Evolutionary conservation across 2,329 filamentous ascomycete genomes (phyloP).

Genomic region (Arachnopeziza araneosa): DNA sequence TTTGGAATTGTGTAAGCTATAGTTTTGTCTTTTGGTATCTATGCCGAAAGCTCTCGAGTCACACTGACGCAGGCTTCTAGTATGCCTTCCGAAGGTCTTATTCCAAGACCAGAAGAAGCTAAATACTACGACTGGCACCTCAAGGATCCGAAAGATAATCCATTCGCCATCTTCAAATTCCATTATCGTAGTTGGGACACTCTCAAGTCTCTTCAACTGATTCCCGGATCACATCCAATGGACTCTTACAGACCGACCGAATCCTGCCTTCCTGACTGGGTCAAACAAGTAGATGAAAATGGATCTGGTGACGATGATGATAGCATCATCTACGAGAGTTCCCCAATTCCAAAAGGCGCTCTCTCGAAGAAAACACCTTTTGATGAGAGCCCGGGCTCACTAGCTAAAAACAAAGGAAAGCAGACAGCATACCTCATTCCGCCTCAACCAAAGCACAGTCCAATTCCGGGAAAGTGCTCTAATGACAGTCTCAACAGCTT

Average conservation of each 20-base stretch:
- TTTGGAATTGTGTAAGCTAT: conserved; percentile 49
- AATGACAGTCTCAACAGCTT: background rate
- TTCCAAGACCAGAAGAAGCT: conserved; percentile 45
- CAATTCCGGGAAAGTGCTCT: background rate
- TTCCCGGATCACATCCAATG: conserved; percentile 25
- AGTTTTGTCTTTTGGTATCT: conserved; percentile 4
- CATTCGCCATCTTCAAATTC: conserved; percentile 49
- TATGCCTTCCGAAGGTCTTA: conserved; percentile 46
- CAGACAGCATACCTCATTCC: background rate
- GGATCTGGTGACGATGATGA: conserved; percentile 1
- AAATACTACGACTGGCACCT: conserved; percentile 49
- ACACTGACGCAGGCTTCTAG: conserved; percentile 28
- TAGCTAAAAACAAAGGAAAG: conserved; percentile 1
- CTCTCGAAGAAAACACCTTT: conserved; percentile 18
- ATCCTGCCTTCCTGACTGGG: conserved; percentile 15
- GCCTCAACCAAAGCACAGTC: background rate
- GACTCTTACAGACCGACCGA: conserved; percentile 14
- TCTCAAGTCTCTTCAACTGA: conserved; percentile 43
- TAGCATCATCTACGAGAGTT: conserved; percentile 1
- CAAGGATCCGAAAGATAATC: conserved; percentile 44
- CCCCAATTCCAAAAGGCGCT: background rate
- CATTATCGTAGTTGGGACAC: conserved; percentile 50
- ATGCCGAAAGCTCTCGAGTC: background rate
- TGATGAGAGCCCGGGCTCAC: conserved; percentile 12
- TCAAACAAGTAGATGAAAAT: conserved; percentile 9